Evolutionary conservation across 352 stramenopile genomes (phyloP).

Genomic region (Phytophthora pluvialis): DNA sequence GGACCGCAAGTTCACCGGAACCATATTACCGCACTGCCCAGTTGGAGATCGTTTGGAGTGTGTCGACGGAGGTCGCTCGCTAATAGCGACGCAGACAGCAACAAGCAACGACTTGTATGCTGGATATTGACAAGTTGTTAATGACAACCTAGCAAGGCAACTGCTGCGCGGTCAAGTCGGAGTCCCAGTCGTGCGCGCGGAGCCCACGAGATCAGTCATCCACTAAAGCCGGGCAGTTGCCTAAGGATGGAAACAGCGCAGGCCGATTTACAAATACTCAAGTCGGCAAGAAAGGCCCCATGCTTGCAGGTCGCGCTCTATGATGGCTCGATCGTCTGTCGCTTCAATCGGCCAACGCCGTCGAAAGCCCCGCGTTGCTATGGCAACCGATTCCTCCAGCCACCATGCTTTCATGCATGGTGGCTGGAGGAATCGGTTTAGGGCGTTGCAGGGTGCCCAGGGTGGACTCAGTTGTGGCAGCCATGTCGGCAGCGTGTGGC

Average conservation of each 20-base stretch:
- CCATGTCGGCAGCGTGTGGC: slow-evolving; percentile 9
- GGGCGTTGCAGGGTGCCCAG: background rate
- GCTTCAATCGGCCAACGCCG: background rate
- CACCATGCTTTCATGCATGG: background rate
- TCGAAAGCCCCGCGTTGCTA: background rate
- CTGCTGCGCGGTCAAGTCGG: background rate
- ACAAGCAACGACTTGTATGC: too few relatives aligned
- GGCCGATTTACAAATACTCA: background rate
- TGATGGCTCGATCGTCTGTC: slow-evolving; percentile 13
- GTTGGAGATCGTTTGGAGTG: slow-evolving; percentile 19
- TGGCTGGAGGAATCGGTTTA: slow-evolving; percentile 14
- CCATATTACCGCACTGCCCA: slow-evolving; percentile 13
- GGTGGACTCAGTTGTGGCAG: slow-evolving; percentile 9
- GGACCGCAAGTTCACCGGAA: slow-evolving; percentile 7
- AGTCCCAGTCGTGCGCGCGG: background rate
- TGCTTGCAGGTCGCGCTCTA: slow-evolving; percentile 12
- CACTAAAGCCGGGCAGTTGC: slow-evolving; percentile 9
- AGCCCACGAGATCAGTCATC: slow-evolving; percentile 17
- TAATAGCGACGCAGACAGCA: background rate
- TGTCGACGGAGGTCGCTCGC: slow-evolving; percentile 7
- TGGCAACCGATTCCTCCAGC: background rate
- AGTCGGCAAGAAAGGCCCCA: slow-evolving; percentile 17
- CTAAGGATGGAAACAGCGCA: slow-evolving; percentile 20
- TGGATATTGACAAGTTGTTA: slow-evolving; percentile 12
- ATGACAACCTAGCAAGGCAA: background rate